Evolutionary conservation across 106 monocot genomes (phyloP).

Genomic region (Vanilla planifolia): DNA sequence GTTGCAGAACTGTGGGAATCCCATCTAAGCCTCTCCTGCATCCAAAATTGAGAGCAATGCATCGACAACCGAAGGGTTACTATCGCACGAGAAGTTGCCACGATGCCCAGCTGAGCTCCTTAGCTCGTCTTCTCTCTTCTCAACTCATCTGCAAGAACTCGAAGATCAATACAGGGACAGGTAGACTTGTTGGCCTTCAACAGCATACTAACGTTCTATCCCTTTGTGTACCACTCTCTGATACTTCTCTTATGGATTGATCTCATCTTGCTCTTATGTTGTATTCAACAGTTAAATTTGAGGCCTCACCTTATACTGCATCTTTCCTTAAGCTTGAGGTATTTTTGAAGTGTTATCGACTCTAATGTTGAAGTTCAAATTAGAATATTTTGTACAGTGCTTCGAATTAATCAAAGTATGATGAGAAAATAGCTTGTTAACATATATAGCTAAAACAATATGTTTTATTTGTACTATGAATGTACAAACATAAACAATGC

Average conservation of each 20-base stretch:
- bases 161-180: background rate
- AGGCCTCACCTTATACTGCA: no score
- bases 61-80: background rate
- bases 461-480: no score
- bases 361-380: no score
- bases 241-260: background rate
- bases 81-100: slow-evolving; percentile 4
- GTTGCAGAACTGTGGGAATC: slow-evolving; percentile 15
- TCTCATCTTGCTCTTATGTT: no score
- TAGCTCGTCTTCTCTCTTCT: slow-evolving; percentile 38
- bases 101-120: slow-evolving; percentile 17
- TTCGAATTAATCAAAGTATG: no score
- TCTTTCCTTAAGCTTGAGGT: no score
- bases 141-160: background rate
- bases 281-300: no score
- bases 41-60: slow-evolving; percentile 22
- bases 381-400: no score
- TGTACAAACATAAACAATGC: no score
- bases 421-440: no score
- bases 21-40: background rate
- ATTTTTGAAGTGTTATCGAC: no score
- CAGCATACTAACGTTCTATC: slow-evolving; percentile 32
- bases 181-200: background rate
- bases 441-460: no score
- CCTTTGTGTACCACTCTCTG: slow-evolving; percentile 29